phyloP scores from a whole-genome alignment of 164 flowering plant species.

The Akebia trifoliata region DNA sequence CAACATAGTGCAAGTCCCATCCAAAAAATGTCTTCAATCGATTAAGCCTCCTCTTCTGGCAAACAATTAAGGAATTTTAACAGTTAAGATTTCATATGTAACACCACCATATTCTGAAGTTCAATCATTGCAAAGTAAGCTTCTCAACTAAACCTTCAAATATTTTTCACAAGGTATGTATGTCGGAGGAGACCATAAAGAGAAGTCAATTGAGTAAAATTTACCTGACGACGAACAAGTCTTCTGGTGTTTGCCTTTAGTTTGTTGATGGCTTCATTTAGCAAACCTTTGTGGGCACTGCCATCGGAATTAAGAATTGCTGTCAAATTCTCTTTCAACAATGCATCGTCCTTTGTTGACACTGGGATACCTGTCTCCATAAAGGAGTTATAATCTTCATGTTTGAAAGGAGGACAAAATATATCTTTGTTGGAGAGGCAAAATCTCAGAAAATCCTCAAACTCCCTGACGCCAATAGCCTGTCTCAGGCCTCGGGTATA shows the following conservation, averaged over 20 bases:
- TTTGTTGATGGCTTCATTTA: conserved; percentile 63
- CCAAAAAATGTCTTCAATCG: conserved; percentile 66
- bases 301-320: conserved; percentile 27
- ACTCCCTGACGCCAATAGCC: conserved; percentile 94
- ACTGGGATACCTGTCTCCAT: background rate
- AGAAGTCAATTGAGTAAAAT: conserved; percentile 4
- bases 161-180: background rate
- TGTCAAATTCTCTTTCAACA: conserved; percentile 27
- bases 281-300: conserved; percentile 24
- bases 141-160: background rate
- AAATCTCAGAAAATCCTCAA: conserved; percentile 53
- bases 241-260: conserved; percentile 75
- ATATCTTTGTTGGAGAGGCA: conserved; percentile 14
- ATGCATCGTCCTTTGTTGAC: conserved; percentile 7
- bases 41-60: conserved; percentile 74
- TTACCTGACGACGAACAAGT: conserved; percentile 90
- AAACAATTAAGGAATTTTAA: conserved; percentile 9
- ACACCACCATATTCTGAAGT: background rate
- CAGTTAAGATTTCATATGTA: background rate
- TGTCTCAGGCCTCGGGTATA: conserved; percentile 81
- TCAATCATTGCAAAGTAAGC: background rate
- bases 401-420: conserved; percentile 6
- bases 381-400: conserved; percentile 7
- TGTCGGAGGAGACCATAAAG: background rate
- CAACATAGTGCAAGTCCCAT: conserved; percentile 66